Percentiles rank a stretch among this genome's conserved stretches.
Evolutionary conservation across 768 basidiomycete species (phyloP).

Genomic region (Suillus alpinus): DNA sequence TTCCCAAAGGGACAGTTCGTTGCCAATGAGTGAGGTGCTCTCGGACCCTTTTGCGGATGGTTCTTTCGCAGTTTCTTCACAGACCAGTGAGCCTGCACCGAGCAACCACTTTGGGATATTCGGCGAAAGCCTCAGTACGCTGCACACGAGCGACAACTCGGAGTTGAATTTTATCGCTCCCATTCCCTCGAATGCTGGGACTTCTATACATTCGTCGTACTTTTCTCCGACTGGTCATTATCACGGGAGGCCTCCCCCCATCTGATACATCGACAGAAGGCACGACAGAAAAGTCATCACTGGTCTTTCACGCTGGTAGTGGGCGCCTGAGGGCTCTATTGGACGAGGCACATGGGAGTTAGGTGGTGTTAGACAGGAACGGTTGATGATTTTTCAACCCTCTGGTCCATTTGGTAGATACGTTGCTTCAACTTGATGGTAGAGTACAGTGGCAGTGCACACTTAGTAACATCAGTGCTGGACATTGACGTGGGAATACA

Average conservation of each 20-base stretch:
- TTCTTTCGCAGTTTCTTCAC: conserved; percentile 10
- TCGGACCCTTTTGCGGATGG: conserved; percentile 19
- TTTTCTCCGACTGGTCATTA: conserved; percentile 21
- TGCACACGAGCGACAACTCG: conserved; percentile 15
- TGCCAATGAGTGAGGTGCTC: conserved; percentile 8
- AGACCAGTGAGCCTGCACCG: conserved; percentile 5
- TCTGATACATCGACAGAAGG: not conserved
- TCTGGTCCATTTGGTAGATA: not conserved
- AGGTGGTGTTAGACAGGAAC: not conserved
- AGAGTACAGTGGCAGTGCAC: no score
- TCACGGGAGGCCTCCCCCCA: conserved; percentile 1
- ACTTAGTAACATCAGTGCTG: not conserved
- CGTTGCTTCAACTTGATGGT: not conserved
- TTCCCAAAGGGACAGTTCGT: conserved; percentile 9
- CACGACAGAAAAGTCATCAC: not conserved
- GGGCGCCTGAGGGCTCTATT: conserved; percentile 15
- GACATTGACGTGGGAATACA: not conserved
- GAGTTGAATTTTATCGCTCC: conserved; percentile 19
- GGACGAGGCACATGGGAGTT: conserved; percentile 13
- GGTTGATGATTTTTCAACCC: not conserved
- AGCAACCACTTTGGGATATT: conserved; percentile 5
- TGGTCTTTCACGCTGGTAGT: conserved; percentile 2
- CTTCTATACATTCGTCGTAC: conserved; percentile 3
- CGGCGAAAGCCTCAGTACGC: not conserved
- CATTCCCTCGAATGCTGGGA: not conserved